These are phyloP conservation scores for Talaromyces pinophilus DNA, from an alignment of 2,329 filamentous ascomycete genomes.

Conservation along the genomic window DNA sequence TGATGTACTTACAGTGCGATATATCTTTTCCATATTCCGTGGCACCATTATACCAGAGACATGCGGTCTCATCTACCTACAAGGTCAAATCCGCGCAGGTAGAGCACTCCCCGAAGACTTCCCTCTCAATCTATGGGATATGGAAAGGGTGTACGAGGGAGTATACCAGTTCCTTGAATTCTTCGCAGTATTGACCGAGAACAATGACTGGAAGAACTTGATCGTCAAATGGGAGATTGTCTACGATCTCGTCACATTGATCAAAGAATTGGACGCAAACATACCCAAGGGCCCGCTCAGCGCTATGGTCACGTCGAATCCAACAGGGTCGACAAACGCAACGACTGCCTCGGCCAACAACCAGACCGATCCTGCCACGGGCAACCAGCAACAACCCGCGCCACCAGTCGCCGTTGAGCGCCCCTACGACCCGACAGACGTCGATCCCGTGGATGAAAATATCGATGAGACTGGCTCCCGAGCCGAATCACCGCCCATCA, in stretches of 20 bases:
- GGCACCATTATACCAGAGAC: constrained; percentile 92
- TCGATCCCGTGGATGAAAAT: constrained; percentile 44
- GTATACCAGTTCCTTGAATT: constrained; percentile 94
- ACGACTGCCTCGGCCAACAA: constrained; percentile 30
- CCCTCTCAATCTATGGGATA: constrained; percentile 93
- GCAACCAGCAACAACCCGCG: constrained; percentile 35
- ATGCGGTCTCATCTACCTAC: constrained; percentile 88
- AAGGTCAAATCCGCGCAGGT: constrained; percentile 81
- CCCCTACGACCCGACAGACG: constrained; percentile 59
- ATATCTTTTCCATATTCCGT: constrained; percentile 89
- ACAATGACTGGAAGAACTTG: constrained; percentile 77
- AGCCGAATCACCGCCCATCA: constrained; percentile 51
- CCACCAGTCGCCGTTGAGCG: constrained; percentile 60
- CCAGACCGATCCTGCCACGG: constrained; percentile 28
- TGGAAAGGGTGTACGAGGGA: constrained; percentile 94
- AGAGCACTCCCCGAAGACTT: constrained; percentile 80
- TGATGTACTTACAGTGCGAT: constrained; percentile 72
- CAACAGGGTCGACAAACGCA: neutral
- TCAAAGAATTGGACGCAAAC: constrained; percentile 83
- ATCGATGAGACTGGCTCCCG: constrained; percentile 40
- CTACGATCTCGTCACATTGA: constrained; percentile 81
- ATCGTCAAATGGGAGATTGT: constrained; percentile 90
- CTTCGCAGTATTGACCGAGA: constrained; percentile 83
- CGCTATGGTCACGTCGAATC: constrained; percentile 31
- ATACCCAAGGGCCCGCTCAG: constrained; percentile 78